Conservation (phyloP, 352 stramenopile species). For the Phytophthora melonis region DNA sequence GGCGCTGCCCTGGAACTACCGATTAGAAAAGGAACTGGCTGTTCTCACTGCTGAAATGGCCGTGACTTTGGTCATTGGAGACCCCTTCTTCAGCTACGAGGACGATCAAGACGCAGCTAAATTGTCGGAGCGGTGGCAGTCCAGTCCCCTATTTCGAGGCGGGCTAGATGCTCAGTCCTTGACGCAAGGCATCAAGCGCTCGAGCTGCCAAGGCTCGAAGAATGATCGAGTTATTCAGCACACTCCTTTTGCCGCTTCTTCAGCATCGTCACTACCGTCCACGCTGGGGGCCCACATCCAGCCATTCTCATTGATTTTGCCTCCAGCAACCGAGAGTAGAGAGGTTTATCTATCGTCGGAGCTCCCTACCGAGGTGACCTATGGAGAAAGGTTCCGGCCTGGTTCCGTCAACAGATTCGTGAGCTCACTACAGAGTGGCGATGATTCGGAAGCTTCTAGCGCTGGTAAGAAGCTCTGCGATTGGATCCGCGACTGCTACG, state of each 20-base stretch:
- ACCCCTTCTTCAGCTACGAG: slow-evolving; percentile 40
- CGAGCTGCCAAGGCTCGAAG: background rate
- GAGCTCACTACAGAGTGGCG: slow-evolving; percentile 37
- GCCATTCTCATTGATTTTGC: slow-evolving; percentile 53
- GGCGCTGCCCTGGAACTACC: slow-evolving; percentile 59
- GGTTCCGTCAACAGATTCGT: slow-evolving; percentile 36
- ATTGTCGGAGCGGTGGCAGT: slow-evolving; percentile 32
- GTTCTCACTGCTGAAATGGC: slow-evolving; percentile 62
- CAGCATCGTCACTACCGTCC: background rate
- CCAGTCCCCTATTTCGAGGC: slow-evolving; percentile 41
- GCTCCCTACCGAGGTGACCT: slow-evolving; percentile 26
- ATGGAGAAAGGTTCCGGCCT: slow-evolving; percentile 37
- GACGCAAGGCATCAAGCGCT: slow-evolving; percentile 22
- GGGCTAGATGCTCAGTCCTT: slow-evolving; percentile 36
- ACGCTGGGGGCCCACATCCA: slow-evolving; percentile 8
- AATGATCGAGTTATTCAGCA: slow-evolving; percentile 40
- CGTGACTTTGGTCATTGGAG: slow-evolving; percentile 57
- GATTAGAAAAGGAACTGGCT: slow-evolving; percentile 74
- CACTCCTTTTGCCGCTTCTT: slow-evolving; percentile 36
- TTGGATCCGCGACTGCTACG: slow-evolving; percentile 64
- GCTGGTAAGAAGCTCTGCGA: slow-evolving; percentile 46
- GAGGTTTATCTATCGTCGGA: background rate
- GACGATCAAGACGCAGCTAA: background rate
- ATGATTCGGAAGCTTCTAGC: slow-evolving; percentile 1
- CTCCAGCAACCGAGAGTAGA: slow-evolving; percentile 10